These are phyloP conservation scores for Friedmanniomyces simplex DNA, from an alignment of 495 filamentous ascomycete species.

Conservation along the genomic window DNA sequence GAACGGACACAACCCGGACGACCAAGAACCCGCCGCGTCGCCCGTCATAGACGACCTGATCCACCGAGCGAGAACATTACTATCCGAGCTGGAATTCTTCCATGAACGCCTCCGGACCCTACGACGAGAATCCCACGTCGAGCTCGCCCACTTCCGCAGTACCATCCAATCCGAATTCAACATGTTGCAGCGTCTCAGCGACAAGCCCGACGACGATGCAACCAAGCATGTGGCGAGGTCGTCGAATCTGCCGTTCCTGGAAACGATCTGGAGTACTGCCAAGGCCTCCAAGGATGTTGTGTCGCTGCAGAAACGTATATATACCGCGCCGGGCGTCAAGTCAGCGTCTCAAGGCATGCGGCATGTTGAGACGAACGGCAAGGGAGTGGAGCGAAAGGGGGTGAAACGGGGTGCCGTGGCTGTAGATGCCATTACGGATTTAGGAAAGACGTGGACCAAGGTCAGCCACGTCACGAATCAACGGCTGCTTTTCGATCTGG, in stretches of 20 bases:
- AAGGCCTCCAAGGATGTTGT: constrained; percentile 27
- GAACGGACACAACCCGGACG: background rate
- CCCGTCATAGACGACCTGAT: constrained; percentile 19
- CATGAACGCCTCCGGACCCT: constrained; percentile 13
- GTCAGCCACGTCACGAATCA: constrained; percentile 28
- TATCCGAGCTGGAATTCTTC: constrained; percentile 25
- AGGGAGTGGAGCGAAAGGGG: background rate
- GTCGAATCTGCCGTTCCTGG: constrained; percentile 31
- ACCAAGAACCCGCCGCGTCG: background rate
- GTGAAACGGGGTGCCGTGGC: constrained; percentile 14
- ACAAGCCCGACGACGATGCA: constrained; percentile 16
- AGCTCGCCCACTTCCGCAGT: constrained; percentile 22
- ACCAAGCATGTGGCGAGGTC: constrained; percentile 22
- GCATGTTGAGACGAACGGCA: background rate
- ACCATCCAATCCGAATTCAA: constrained; percentile 26
- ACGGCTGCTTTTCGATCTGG: constrained; percentile 32
- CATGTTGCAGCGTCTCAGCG: constrained; percentile 20
- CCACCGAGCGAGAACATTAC: constrained; percentile 17
- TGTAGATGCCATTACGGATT: constrained; percentile 28
- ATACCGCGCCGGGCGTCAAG: constrained; percentile 3
- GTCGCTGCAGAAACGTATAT: constrained; percentile 22
- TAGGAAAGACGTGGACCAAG: constrained; percentile 30
- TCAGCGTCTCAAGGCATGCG: constrained; percentile 9
- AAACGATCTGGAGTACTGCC: constrained; percentile 29
- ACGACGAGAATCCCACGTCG: constrained; percentile 20